Base-by-base conservation (phyloP, 2,329 filamentous ascomycete species). In the Ophiostoma angusticollis region DNA sequence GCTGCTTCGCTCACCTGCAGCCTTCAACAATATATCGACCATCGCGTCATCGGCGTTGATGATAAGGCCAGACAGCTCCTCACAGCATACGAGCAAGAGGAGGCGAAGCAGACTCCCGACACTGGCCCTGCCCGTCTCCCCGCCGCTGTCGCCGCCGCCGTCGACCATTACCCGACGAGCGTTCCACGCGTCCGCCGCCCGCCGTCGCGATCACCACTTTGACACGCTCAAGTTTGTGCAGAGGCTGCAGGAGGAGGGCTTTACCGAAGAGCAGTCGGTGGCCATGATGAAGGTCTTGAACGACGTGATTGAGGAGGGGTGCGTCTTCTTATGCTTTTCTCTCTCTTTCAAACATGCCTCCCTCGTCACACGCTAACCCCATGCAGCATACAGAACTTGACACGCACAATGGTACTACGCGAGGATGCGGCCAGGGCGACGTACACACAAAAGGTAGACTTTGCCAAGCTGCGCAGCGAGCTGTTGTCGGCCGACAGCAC, bases 241-340 rank as follows among this genome's bases (percentile, higher is more conserved):
- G 62, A 72, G 84, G 37, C 67, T 98, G 29, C 79, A 89, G 58
- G 75, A 75, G 49, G 91, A 98, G 58, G 91, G 91, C 0, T 95
- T 96, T 58, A 94, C 85, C 18, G 89, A 96, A 59, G 82, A 87
- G 50, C 91, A 98, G 61, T 80, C 87, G 3, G 86, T 85, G 19
- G 89, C 91, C n/a, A 91, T 95, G 82, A 96, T 98, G 91, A 84
- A 84, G 57, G 84, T 96, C 6, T 68, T 98, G 28, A 87, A 86
- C 60, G 87, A 96, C 58, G 89, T 96, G 9, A 95, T 98, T 48
- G 84, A 96, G 58, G 91, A 98, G 63, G 93, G 80, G 78, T 80
- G 50, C 18, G 54, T 27, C 14, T n/a, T 21, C 21, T 18, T 31
- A 24, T 28, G 17, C 41, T 24, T 22, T 18, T 34, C 27, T 30